Conservation (phyloP, 306 rosid genomes). For the Vigna hirtella region DNA sequence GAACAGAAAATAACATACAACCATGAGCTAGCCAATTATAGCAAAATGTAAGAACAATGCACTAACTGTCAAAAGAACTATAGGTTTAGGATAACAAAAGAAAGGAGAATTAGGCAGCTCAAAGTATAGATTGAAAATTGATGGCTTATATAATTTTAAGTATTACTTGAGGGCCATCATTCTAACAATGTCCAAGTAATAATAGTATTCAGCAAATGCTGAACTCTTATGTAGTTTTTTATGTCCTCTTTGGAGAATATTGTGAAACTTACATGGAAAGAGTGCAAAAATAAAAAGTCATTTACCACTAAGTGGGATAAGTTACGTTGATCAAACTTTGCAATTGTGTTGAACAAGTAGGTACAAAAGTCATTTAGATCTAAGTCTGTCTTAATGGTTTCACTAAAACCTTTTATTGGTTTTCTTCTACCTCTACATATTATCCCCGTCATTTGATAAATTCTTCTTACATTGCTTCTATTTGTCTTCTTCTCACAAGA, state of each 20-base stretch:
- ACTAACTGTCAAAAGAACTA: neutral
- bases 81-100: neutral
- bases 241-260: neutral
- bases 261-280: neutral
- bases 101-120: neutral
- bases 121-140: conserved; percentile 1
- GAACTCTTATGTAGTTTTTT: neutral
- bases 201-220: neutral
- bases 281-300: neutral
- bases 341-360: neutral
- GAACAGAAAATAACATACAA: conserved; percentile 7
- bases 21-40: conserved; percentile 1
- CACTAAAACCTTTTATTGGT: neutral
- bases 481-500: conserved; percentile 5
- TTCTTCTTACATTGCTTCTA: neutral
- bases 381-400: neutral
- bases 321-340: neutral
- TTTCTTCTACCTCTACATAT: neutral
- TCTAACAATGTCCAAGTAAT: neutral
- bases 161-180: neutral
- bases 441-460: neutral
- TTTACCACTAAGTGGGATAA: neutral
- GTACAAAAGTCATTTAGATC: neutral
- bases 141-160: neutral
- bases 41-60: neutral